Percentiles rank a stretch among this genome's conserved stretches.
These are phyloP conservation scores for Omphalea diandra DNA, from an alignment of 441 rosid genomes.

Conservation along the genomic window DNA sequence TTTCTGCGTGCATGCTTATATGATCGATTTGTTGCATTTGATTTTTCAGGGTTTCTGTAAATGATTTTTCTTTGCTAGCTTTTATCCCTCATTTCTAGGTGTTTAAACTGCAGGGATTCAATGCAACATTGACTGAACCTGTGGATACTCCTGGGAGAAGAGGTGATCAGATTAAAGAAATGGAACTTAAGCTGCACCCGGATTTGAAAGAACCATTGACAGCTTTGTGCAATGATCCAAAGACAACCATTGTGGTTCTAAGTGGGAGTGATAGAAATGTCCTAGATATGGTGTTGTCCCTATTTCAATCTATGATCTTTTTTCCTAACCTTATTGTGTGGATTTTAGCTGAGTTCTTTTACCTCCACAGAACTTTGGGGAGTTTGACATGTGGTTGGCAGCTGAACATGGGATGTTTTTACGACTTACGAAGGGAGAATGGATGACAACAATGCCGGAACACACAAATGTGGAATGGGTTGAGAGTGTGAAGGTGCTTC, in stretches of 20 bases:
- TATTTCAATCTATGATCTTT: conserved; percentile 9
- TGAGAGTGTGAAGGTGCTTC: conserved; percentile 85
- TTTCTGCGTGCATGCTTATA: not conserved
- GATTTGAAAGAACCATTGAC: conserved; percentile 62
- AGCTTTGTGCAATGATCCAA: conserved; percentile 66
- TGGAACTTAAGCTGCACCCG: conserved; percentile 93
- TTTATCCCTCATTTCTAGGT: conserved; percentile 2
- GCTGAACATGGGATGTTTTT: conserved; percentile 99
- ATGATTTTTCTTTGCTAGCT: too few species aligned
- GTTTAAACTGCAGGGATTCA: conserved; percentile 70
- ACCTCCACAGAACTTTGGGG: conserved; percentile 70
- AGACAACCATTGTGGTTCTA: conserved; percentile 76
- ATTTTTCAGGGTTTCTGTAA: not conserved
- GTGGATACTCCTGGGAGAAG: conserved; percentile 87
- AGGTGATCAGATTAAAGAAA: conserved; percentile 94
- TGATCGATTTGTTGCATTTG: not conserved
- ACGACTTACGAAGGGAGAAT: conserved; percentile 71
- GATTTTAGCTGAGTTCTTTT: not conserved
- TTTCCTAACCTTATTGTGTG: not conserved
- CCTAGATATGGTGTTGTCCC: conserved; percentile 60
- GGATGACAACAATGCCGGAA: conserved; percentile 99
- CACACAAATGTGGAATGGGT: conserved; percentile 99
- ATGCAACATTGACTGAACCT: conserved; percentile 91
- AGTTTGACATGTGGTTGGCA: conserved; percentile 91
- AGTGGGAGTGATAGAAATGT: conserved; percentile 76